Conservation (phyloP, 73 alveolate species). For the Tetrahymena borealis region DNA sequence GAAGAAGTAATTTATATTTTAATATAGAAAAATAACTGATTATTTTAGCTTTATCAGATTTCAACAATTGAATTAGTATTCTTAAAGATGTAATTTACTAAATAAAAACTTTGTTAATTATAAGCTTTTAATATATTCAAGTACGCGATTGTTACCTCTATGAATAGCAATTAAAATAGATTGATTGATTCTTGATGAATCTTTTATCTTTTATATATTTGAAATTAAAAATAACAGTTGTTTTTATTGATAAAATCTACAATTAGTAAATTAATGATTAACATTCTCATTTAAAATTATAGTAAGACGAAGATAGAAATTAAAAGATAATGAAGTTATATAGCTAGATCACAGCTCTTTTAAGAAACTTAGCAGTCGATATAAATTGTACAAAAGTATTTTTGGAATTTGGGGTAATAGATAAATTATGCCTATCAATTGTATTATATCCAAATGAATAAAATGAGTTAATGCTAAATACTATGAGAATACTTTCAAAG, state of each 20-base stretch:
- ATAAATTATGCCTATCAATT: constrained; percentile 14
- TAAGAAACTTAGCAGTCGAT: constrained; percentile 30
- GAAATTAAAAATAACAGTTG: too few species aligned
- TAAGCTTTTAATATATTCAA: too few species aligned
- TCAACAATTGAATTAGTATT: too few species aligned
- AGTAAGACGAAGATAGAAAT: constrained; percentile 5
- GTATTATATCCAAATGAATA: constrained; percentile 12
- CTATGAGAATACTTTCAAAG: constrained; percentile 35
- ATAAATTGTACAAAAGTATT: constrained; percentile 7
- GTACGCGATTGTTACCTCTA: too few species aligned
- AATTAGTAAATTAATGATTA: background rate
- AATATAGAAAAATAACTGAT: too few species aligned
- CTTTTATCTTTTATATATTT: too few species aligned
- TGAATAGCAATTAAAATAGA: too few species aligned
- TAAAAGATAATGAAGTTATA: constrained; percentile 3
- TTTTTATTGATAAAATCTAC: too few species aligned
- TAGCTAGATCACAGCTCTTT: constrained; percentile 10
- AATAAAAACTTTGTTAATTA: too few species aligned
- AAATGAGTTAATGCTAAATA: constrained; percentile 31
- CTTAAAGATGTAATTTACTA: too few species aligned
- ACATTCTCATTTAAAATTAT: background rate
- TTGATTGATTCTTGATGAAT: too few species aligned
- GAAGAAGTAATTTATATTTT: background rate
- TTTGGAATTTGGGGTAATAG: constrained; percentile 20
- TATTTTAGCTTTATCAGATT: too few species aligned